Base-by-base conservation (phyloP, 169 alveolate species). In the Eimeria sp. region DNA sequence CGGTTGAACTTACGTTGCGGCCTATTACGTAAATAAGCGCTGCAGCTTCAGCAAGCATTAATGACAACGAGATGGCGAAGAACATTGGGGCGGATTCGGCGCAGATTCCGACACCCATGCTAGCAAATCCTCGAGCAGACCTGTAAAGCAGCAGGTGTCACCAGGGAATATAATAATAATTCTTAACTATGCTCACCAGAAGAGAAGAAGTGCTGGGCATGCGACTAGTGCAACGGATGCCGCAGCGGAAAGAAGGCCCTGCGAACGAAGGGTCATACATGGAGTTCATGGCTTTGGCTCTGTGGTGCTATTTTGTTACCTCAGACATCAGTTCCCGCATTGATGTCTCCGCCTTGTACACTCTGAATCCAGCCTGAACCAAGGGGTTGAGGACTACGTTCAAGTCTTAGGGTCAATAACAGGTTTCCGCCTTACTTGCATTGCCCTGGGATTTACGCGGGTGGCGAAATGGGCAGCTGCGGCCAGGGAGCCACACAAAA, bases 41-140 rank as follows among this genome's bases (percentile, higher is more conserved):
- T 34, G 82, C 93, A 45, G 93, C 93, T 63, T 87, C 82, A 10
- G 93, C 93, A 70, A 87, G 51, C 93, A 87, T 87, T 11, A 87
- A 51, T 22, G 82, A 43, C 78, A 87, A 57, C 25, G 93, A 87
- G 5, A 87, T 87, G 49, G 93, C 93, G 67, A 87, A 87, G 93
- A 87, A 58, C 82, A 87, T 87, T 7, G 93, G 93, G 58, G 78
- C 78, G 10, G 93, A 87, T 27, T 87, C 93, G 82, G 93, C 93
- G 65, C 93, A 87, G 78, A 87, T 87, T 4, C 82, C 78, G 27
- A 87, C 93, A 40, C 93, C 82, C 93, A 87, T 87, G 61, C 93
- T 87, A 83, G 93, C 82, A 30, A 87, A 87, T 43, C 93, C 93
- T 27, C 93, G 93, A 16, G 93, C 93, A 87, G 93, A 87, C 93